Evolutionary conservation across 495 filamentous ascomycete species (phyloP), one percentile per base, ranked within the genome.

Genomic region (Trichocladium antarcticum): DNA sequence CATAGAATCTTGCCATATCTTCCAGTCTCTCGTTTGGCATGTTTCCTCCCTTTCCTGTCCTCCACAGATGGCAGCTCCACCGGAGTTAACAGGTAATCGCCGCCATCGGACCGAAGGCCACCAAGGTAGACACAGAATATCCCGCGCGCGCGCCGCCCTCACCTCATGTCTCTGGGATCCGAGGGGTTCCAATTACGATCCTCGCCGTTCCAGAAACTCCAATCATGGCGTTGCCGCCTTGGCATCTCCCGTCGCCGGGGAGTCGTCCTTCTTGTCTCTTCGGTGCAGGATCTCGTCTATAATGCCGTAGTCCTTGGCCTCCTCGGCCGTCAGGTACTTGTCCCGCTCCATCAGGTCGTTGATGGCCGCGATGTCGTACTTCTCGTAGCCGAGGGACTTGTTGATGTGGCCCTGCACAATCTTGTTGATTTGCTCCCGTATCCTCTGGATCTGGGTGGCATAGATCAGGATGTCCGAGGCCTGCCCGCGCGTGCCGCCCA

Each of bases 301-400:
- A 57, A 98, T 82, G 0, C 92, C 92, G 66, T 93, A 73, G 19
- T 92, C 85, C 62, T 87, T 70, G 14, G 92, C 90, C 68, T 96
- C 90, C 35, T 84, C 62, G 3, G 89, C 89, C 43, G 84, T 81
- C 78, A 97, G 80, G 57, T 95, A 95, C 56, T 89, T 87, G 67
- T 98, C 92, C 45, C 92, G 69, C 74, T 98, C 92, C 88, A 98
- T 95, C 60, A 96, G 69, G 68, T 78, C 85, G 74, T 93, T 92
- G 62, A 95, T 80, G 45, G 90, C 87, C 45, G 86, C 80, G 49
- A 95, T 65, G 38, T 63, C 64, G 55, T 70, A 75, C 53, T 71
- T 78, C 45, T 79, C 72, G 39, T 71, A 68, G 1, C 72, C 68
- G 61, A 84, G 68, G 50, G 80, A 71, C 65, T 81, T 85, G 51